These are phyloP conservation scores for Macrolepiota fuliginosa DNA, from an alignment of 768 basidiomycete species.

Conservation along the genomic window DNA sequence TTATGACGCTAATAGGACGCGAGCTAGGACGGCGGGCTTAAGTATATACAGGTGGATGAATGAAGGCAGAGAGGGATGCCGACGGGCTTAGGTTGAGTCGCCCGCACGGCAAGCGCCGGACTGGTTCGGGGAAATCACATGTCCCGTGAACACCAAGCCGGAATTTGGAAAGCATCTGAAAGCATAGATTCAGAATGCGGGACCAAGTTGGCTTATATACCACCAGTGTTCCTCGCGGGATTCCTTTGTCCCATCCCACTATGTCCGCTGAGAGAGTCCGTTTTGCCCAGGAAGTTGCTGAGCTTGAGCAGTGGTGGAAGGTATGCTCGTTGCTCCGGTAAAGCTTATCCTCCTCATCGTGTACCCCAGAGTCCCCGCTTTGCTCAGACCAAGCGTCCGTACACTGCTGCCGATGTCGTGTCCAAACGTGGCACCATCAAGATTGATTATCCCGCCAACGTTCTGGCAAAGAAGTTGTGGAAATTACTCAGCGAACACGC, in stretches of 20 bases:
- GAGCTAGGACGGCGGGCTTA: conserved; percentile 15
- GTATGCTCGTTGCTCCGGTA: conserved; percentile 36
- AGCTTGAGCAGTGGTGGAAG: conserved; percentile 93
- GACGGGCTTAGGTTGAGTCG: conserved; percentile 26
- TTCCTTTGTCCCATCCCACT: conserved; percentile 20
- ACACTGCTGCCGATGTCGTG: conserved; percentile 91
- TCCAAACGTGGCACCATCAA: conserved; percentile 87
- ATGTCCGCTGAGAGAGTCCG: conserved; percentile 68
- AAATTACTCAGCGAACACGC: conserved; percentile 72
- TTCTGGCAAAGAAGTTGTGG: conserved; percentile 87
- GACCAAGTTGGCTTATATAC: conserved; percentile 24
- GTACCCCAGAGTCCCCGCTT: conserved; percentile 76
- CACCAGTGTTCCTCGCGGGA: conserved; percentile 10
- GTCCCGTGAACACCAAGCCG: conserved; percentile 22
- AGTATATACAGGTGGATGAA: conserved; percentile 15
- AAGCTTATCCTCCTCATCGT: conserved; percentile 7
- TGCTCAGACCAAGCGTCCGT: conserved; percentile 82
- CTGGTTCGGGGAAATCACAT: conserved; percentile 45
- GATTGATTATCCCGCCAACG: conserved; percentile 83
- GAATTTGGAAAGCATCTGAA: conserved; percentile 19
- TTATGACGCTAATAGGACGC: not conserved
- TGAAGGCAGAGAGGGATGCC: conserved; percentile 29
- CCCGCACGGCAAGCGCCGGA: conserved; percentile 19
- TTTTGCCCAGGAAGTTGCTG: conserved; percentile 79
- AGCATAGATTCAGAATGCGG: conserved; percentile 22